phyloP scores from a whole-genome alignment of 371 early-diverging fungal genomes.

The Apophysomyces sp. region DNA sequence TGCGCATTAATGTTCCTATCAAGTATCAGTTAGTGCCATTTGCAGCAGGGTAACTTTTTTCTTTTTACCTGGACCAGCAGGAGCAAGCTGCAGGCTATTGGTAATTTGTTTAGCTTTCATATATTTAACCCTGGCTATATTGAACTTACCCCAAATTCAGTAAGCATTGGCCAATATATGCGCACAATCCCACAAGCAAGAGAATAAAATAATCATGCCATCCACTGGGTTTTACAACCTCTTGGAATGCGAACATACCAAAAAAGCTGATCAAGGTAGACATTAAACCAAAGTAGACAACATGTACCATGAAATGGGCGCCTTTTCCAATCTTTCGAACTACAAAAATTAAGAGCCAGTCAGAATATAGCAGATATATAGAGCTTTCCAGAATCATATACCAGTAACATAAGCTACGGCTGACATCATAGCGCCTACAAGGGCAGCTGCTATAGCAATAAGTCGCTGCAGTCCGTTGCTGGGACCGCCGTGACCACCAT shows the following conservation, averaged over 20 bases:
- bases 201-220: constrained; percentile 29
- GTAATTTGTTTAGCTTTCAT: background rate
- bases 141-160: constrained; percentile 58
- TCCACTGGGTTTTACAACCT: constrained; percentile 19
- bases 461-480: constrained; percentile 10
- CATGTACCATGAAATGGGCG: constrained; percentile 69
- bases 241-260: constrained; percentile 29
- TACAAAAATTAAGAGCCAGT: background rate
- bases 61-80: constrained; percentile 60
- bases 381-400: background rate
- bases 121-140: background rate
- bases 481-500: background rate
- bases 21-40: background rate
- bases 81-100: constrained; percentile 65
- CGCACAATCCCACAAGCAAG: constrained; percentile 52
- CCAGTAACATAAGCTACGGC: constrained; percentile 64
- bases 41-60: background rate
- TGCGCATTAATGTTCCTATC: constrained; percentile 62
- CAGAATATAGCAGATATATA: background rate
- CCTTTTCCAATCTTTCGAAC: constrained; percentile 68
- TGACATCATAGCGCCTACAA: constrained; percentile 57
- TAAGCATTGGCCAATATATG: constrained; percentile 72
- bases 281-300: constrained; percentile 73
- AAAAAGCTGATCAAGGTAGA: constrained; percentile 43
- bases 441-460: constrained; percentile 40